These are phyloP conservation scores for Diaporthe aspalathi DNA, from an alignment of 2,329 filamentous ascomycete species.

Conservation along the genomic window DNA sequence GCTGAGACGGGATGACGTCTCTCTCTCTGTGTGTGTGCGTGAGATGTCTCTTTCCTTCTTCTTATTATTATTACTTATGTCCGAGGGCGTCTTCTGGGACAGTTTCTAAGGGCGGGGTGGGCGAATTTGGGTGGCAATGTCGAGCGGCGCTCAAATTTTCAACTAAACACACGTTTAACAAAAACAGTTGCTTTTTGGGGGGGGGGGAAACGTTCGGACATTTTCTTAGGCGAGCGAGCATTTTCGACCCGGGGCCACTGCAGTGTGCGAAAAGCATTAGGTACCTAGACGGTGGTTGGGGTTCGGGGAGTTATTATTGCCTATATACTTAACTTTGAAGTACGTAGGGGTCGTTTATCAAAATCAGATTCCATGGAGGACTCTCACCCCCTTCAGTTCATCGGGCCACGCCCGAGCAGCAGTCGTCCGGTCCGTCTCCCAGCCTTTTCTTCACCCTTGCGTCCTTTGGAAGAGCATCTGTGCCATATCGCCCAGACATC, in stretches of 20 bases:
- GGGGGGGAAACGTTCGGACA: neutral
- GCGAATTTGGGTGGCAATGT: neutral
- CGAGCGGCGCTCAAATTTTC: neutral
- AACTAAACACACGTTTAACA: neutral
- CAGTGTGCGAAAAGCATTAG: constrained; percentile 16
- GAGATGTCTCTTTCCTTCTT: neutral
- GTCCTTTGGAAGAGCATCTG: neutral
- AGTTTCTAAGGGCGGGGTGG: neutral
- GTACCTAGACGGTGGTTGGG: constrained; percentile 11
- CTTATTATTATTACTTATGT: neutral
- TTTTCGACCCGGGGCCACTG: neutral
- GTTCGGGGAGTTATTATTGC: constrained; percentile 13
- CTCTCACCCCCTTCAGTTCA: neutral
- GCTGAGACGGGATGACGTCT: constrained; percentile 5
- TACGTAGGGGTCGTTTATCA: neutral
- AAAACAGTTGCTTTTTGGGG: neutral
- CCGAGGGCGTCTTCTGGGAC: neutral
- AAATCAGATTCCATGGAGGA: neutral
- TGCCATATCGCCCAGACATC: neutral
- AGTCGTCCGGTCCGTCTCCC: no score
- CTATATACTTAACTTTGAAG: neutral
- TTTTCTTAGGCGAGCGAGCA: constrained; percentile 19
- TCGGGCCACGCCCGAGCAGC: neutral
- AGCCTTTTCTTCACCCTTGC: neutral
- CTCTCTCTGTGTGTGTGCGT: neutral